Evolutionary conservation across 2,329 filamentous ascomycete species (phyloP), one percentile per base, ranked within the genome.

Genomic region (Aspergillus persii): DNA sequence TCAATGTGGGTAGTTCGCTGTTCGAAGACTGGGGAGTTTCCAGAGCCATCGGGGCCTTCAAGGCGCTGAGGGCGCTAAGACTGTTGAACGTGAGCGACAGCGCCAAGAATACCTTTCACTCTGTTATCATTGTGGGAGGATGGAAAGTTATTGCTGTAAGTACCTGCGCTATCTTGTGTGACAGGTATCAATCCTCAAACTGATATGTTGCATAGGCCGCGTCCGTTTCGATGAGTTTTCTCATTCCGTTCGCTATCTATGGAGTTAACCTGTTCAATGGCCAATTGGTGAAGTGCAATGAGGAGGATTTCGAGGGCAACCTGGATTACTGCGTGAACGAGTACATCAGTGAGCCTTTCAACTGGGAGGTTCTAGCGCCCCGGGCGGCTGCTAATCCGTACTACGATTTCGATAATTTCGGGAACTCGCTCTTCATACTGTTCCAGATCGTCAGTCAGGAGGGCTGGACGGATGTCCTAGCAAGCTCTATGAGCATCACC

Each of bases 361-460:
- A 88, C 56, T 99, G 94, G 93, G 79, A 88, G 8, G 84, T 99
- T 59, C 80, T 97, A 8, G 89, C 92, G 2, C 95, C 95, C 5
- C 86, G 95, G 56, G 86, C 89, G 50, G 92, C 89, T 9, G 77
- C 85, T 1, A 98, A 99, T 68, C 86, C 89, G 0, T 96, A 86
- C 71, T 98, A 89, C 77, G 89, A 89, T 73, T 99, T 99, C 71
- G 95, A 99, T 74, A 90, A 96, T 71, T 99, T 99, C 69, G 91
- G 89, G n/a, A 86, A 91, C 56, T 90, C 94, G 0, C 82, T 99
- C 36, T 98, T 98, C 79, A 96, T 96, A 62, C 89, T 99, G 60
- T 99, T 97, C 79, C 93, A 98, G 74, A 97, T 99, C 76, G 94
- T 98, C 47, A 98, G 94, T 54, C 95, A 99, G 75, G 96, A 99